A percentile compares a stretch with the other conserved stretches of the same genome.
Evolutionary conservation across 148 eudicot species (phyloP).

Genomic region (Rhododendron molle): DNA sequence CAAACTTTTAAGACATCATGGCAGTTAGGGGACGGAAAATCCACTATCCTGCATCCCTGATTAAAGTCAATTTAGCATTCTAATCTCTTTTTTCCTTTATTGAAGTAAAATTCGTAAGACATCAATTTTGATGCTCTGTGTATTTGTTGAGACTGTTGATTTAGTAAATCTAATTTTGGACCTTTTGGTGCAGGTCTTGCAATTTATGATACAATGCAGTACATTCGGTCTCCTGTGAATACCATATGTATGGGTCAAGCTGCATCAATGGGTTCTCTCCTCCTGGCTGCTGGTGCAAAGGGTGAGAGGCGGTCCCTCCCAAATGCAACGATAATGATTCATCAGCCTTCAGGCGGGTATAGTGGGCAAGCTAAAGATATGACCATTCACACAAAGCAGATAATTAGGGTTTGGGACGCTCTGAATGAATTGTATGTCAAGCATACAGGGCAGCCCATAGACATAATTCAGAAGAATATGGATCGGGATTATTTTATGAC

Average conservation of each 20-base stretch:
- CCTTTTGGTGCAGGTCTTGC: conserved; percentile 67
- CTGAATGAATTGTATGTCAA: conserved; percentile 69
- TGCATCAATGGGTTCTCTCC: conserved; percentile 93
- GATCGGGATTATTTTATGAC: conserved; percentile 97
- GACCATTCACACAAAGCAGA: conserved; percentile 89
- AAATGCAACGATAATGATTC: conserved; percentile 87
- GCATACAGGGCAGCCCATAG: conserved; percentile 84
- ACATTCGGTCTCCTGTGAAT: conserved; percentile 87
- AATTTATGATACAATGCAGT: conserved; percentile 98
- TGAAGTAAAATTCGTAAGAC: not conserved
- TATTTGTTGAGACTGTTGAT: not conserved
- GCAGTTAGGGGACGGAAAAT: not conserved
- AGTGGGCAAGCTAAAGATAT: conserved; percentile 95
- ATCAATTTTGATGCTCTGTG: not conserved
- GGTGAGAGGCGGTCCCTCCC: conserved; percentile 90
- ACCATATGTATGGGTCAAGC: conserved; percentile 96
- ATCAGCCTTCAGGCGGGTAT: conserved; percentile 96
- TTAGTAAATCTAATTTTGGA: not conserved
- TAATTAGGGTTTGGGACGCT: conserved; percentile 85
- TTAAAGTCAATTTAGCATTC: not conserved
- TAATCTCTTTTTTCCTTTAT: not conserved
- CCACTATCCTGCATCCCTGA: not conserved
- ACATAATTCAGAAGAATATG: conserved; percentile 71
- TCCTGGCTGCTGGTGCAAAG: conserved; percentile 87
- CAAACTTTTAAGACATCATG: not conserved